phyloP scores from a whole-genome alignment of 1,284 basidiomycete species.

The Pseudozyma pruni region DNA sequence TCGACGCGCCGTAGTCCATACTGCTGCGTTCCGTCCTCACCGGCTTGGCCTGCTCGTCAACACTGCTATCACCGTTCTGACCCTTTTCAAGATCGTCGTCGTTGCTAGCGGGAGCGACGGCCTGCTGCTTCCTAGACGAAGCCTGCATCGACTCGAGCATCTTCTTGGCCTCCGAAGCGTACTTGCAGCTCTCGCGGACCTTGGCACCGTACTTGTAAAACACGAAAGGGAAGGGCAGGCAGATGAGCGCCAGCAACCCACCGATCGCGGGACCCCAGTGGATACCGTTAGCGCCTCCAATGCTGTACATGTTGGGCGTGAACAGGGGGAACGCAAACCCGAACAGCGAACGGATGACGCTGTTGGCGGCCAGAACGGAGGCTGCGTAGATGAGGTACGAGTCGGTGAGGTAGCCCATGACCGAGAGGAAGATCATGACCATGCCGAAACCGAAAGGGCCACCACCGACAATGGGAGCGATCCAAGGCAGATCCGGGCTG shows the following conservation, averaged over 20 bases:
- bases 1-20: conserved; percentile 9
- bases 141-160: conserved; percentile 42
- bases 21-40: background rate
- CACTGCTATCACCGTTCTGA: background rate
- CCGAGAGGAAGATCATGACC: conserved; percentile 73
- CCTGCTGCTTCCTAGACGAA: conserved; percentile 7
- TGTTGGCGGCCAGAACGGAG: conserved; percentile 74
- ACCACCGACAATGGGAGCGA: conserved; percentile 52
- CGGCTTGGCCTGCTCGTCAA: background rate
- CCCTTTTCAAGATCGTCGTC: conserved; percentile 30
- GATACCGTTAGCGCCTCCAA: conserved; percentile 72
- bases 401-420: conserved; percentile 71
- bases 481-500: conserved; percentile 65
- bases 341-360: conserved; percentile 76
- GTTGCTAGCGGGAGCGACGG: background rate
- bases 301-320: conserved; percentile 71
- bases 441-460: conserved; percentile 55
- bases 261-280: conserved; percentile 80
- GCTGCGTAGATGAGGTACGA: conserved; percentile 71
- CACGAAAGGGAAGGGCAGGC: conserved; percentile 77
- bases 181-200: conserved; percentile 70
- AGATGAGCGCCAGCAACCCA: conserved; percentile 76
- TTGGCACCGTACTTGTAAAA: conserved; percentile 70
- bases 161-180: conserved; percentile 41
- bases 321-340: conserved; percentile 73